phyloP scores from a whole-genome alignment of 441 rosid species.

The Raphanus hybrid region DNA sequence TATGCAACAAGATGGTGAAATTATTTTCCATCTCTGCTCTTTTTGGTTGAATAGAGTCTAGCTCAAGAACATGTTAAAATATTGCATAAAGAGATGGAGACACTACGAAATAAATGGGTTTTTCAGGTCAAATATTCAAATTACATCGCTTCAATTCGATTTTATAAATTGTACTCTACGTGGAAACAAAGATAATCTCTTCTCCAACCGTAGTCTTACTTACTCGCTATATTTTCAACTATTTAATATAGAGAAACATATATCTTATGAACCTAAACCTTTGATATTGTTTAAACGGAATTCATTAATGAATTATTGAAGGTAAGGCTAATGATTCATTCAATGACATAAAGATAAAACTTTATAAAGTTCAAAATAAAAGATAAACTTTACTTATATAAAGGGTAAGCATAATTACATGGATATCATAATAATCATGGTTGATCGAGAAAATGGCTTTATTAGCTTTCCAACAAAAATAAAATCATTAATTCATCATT shows the following conservation, averaged over 20 bases:
- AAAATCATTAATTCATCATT: constrained; percentile 18
- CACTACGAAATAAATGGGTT: not conserved
- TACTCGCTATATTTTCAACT: constrained; percentile 1
- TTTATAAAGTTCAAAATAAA: not conserved
- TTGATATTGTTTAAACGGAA: not conserved
- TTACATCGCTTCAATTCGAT: constrained; percentile 1
- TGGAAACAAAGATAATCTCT: not conserved
- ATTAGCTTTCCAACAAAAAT: constrained; percentile 25
- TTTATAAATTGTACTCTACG: not conserved
- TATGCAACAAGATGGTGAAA: not conserved
- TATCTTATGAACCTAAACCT: not conserved
- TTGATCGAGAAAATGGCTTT: constrained; percentile 24
- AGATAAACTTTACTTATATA: constrained; percentile 22
- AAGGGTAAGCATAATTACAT: constrained; percentile 29
- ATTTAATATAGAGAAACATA: not conserved
- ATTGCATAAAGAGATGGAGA: not conserved
- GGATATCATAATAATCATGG: constrained; percentile 13
- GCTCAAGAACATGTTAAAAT: constrained; percentile 5
- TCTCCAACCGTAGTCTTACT: not conserved
- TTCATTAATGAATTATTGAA: constrained; percentile 5
- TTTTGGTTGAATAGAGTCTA: not conserved
- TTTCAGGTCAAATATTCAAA: not conserved
- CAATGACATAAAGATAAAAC: not conserved
- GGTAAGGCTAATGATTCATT: constrained; percentile 23
- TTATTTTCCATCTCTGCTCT: not conserved